These are phyloP conservation scores for Eucalyptus pauciflora DNA, from an alignment of 345 rosid genomes.

Conservation along the genomic window DNA sequence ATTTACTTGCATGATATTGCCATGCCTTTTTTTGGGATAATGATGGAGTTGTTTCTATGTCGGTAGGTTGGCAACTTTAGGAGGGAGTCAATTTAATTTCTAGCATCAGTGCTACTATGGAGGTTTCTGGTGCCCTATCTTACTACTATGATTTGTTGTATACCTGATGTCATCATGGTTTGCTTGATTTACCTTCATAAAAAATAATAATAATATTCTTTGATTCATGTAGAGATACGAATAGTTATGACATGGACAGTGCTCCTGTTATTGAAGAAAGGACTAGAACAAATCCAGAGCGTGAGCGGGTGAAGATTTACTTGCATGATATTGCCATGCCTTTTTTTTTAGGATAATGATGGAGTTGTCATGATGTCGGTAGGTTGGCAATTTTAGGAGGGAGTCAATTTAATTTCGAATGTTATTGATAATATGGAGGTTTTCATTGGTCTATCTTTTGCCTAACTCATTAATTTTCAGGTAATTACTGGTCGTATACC, in stretches of 20 bases:
- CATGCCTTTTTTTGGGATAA: not conserved
- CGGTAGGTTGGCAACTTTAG: constrained; percentile 65
- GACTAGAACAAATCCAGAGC: constrained; percentile 66
- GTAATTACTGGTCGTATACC: constrained; percentile 3
- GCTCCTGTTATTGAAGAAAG: constrained; percentile 30
- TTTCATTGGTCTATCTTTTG: constrained; percentile 84
- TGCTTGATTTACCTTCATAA: not conserved
- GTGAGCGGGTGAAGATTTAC: constrained; percentile 47
- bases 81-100: constrained; percentile 83
- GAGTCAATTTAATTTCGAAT: constrained; percentile 84
- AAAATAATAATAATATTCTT: no score
- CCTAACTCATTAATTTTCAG: constrained; percentile 54
- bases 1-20: not conserved
- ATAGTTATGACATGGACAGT: constrained; percentile 11
- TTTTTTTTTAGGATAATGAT: not conserved
- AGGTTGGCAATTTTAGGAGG: constrained; percentile 73
- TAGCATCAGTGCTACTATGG: constrained; percentile 70
- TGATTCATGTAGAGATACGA: no score
- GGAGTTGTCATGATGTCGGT: not conserved
- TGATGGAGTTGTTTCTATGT: not conserved
- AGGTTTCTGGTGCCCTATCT: constrained; percentile 84
- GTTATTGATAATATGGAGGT: constrained; percentile 81
- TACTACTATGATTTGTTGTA: no score
- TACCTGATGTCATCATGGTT: no score
- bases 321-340: not conserved